Conservation (phyloP, 306 rosid species). For the Cucurbita moschata region DNA sequence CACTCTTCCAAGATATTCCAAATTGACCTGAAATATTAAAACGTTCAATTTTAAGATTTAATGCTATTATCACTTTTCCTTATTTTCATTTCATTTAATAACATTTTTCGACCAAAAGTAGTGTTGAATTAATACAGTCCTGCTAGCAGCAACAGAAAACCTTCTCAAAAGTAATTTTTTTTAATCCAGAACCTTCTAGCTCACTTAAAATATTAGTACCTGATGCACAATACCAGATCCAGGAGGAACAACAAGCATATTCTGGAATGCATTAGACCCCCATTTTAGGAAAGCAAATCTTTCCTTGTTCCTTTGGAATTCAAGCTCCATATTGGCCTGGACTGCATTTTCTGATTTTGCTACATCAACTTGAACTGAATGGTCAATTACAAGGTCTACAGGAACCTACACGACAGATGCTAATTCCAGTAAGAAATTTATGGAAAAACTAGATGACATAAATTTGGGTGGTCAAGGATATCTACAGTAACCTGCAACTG, state of each 20-base stretch:
- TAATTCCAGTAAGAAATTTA: conserved; percentile 1
- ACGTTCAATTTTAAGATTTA: not conserved
- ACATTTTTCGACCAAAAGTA: not conserved
- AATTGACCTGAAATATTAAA: conserved; percentile 55
- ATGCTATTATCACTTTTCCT: not conserved
- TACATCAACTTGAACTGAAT: conserved; percentile 90
- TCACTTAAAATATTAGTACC: conserved; percentile 31
- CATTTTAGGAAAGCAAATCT: conserved; percentile 89
- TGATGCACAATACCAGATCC: conserved; percentile 94
- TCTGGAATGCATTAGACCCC: conserved; percentile 83
- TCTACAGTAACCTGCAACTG: not conserved
- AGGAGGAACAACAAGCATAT: conserved; percentile 95
- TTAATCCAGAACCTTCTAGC: not conserved
- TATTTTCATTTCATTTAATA: not conserved
- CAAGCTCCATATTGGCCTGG: conserved; percentile 88
- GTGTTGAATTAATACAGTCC: not conserved
- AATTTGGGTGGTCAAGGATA: not conserved
- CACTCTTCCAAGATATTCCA: conserved; percentile 90
- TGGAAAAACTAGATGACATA: not conserved
- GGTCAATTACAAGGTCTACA: conserved; percentile 89
- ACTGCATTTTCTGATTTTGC: conserved; percentile 75
- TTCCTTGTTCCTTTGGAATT: conserved; percentile 77
- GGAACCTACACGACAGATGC: conserved; percentile 56
- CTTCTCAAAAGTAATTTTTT: not conserved
- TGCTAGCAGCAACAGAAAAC: not conserved